Base-by-base conservation (phyloP, 1,284 basidiomycete species). In the Moesziomyces sp. region DNA sequence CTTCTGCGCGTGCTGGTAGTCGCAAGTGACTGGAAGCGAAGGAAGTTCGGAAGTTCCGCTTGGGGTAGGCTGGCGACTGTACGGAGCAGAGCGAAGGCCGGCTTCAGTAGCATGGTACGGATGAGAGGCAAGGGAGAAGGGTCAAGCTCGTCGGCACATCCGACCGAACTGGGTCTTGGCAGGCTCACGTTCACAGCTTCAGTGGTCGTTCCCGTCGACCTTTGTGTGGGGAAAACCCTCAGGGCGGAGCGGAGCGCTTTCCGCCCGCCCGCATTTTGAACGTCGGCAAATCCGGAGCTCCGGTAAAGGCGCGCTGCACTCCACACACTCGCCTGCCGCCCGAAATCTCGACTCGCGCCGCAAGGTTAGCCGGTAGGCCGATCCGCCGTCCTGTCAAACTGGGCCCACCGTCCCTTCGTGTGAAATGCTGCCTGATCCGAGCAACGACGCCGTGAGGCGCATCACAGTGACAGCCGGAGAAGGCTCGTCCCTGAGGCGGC, bases 261-360 rank as follows among this genome's bases (percentile, higher is more conserved):
- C 30, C n/a, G 30, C 46, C 34, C 30, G 10, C 24, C 19, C 47
- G 38, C 38, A 38, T 50, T 21, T 14, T 26, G n/a, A 16, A 8
- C 46, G 35, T 66, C 63, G 63, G 63, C 63, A 66, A 60, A 34
- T 66, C 58, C 57, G 63, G 53, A 48, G 45, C 43, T 24, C 58
- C 48, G 49, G 46, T 52, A 34, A 60, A 50, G 52, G 54, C 57
- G 46, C 38, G 50, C 46, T 51, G 46, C 48, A 46, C 50, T 34
- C 42, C 23, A 40, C 42, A 49, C 42, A 49, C 52, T 44, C 38
- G 38, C 18, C 14, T 18, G 38, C 38, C 38, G 16, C 38, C 38
- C 6, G 18, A 18, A 40, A n/a, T 40, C 7, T 16, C 38, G 38
- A 40, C 38, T 18, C 38, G 38, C 18, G 38, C 2, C 14, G 3